Percentiles rank a stretch among this genome's conserved stretches.
Evolutionary conservation across 179 eudicot species (phyloP).

Genomic region (Beta macrorhiza): DNA sequence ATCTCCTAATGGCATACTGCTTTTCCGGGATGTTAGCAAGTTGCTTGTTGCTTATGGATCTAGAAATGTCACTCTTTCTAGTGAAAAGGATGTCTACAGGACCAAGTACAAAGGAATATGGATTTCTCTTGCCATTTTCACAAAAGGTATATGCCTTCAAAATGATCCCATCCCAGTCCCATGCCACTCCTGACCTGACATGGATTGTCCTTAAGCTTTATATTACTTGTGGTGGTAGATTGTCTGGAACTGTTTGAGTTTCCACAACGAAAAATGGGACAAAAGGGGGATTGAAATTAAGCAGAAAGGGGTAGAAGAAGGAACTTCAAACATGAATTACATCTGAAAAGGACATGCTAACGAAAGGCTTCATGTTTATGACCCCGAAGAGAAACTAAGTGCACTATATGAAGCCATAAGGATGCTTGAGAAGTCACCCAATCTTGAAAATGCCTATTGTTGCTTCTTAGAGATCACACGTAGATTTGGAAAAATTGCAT

Average conservation of each 20-base stretch:
- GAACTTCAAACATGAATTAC: background rate
- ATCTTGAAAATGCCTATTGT: background rate
- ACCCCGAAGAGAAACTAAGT: background rate
- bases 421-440: background rate
- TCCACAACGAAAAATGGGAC: background rate
- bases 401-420: background rate
- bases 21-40: constrained; percentile 60
- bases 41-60: constrained; percentile 54
- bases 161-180: background rate
- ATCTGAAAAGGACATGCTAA: background rate
- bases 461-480: background rate
- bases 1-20: constrained; percentile 55
- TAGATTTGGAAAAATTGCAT: background rate
- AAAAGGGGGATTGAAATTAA: background rate
- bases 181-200: background rate
- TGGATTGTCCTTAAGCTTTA: background rate
- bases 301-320: background rate
- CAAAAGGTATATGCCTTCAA: constrained; percentile 36
- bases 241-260: background rate
- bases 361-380: background rate
- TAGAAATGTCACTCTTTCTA: constrained; percentile 36
- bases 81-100: constrained; percentile 41
- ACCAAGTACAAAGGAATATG: constrained; percentile 55
- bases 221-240: background rate
- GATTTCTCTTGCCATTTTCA: constrained; percentile 39